Evolutionary conservation across 2,329 filamentous ascomycete genomes (phyloP).

Genomic region (Stagonosporopsis vannaccii): DNA sequence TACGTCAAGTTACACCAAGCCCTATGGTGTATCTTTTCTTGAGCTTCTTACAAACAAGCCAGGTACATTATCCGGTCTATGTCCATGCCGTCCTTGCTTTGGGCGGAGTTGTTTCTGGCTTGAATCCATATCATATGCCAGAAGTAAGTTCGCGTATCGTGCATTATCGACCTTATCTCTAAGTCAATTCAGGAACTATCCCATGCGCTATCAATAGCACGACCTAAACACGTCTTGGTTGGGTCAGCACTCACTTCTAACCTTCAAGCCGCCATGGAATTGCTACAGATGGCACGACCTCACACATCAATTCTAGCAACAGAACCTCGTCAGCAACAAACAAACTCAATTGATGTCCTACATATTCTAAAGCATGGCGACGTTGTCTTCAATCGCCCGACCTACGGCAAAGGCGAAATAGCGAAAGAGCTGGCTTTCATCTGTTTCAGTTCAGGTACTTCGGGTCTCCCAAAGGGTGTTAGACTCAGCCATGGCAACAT

Average conservation of each 20-base stretch:
- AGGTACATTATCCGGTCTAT: neutral
- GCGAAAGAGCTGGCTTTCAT: neutral
- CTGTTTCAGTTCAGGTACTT: conserved; percentile 18
- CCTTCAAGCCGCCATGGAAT: neutral
- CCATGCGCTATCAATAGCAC: neutral
- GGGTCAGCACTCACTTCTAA: neutral
- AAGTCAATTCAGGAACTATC: neutral
- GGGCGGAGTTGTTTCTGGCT: neutral
- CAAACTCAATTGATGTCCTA: neutral
- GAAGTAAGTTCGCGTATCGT: neutral
- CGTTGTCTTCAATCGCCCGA: neutral
- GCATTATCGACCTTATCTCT: neutral
- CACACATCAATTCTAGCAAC: neutral
- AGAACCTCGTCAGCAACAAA: neutral
- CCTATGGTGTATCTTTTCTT: neutral
- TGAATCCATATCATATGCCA: neutral
- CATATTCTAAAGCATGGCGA: neutral
- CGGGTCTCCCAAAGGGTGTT: conserved; percentile 22
- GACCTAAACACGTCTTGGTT: neutral
- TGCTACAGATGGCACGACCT: neutral
- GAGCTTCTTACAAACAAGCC: too few relatives aligned
- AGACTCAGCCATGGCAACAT: conserved; percentile 18
- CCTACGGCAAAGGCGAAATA: neutral
- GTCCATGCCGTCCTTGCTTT: neutral
- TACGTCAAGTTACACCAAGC: neutral